phyloP scores from a whole-genome alignment of 768 basidiomycete species.

The Mycena indigotica region DNA sequence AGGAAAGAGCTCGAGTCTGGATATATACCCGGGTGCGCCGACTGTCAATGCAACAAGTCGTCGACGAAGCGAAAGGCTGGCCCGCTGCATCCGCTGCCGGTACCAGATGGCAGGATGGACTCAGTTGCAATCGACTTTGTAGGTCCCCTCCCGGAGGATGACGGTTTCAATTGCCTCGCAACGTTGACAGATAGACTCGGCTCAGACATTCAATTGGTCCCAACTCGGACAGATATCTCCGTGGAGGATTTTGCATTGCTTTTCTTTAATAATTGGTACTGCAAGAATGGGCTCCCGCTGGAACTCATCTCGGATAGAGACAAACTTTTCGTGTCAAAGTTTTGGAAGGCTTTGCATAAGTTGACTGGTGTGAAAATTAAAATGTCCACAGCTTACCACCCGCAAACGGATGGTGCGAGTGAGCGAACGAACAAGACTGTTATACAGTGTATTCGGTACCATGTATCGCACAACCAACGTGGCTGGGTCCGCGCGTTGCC shows the following conservation, averaged over 20 bases:
- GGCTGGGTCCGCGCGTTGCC: slow-evolving; percentile 26
- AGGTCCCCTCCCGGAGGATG: background rate
- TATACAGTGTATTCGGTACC: slow-evolving; percentile 23
- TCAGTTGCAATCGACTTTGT: slow-evolving; percentile 15
- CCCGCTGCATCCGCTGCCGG: slow-evolving; percentile 26
- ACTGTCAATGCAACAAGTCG: slow-evolving; percentile 37
- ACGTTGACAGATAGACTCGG: slow-evolving; percentile 6
- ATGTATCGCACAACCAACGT: slow-evolving; percentile 26
- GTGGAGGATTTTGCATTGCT: slow-evolving; percentile 15
- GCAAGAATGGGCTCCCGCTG: slow-evolving; percentile 29
- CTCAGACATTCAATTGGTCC: slow-evolving; percentile 12
- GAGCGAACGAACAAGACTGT: slow-evolving; percentile 32
- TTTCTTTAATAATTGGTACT: slow-evolving; percentile 27
- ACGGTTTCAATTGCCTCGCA: slow-evolving; percentile 20
- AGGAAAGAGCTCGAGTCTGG: slow-evolving; percentile 5
- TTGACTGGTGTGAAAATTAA: slow-evolving; percentile 1
- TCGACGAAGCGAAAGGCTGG: slow-evolving; percentile 17
- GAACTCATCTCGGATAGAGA: slow-evolving; percentile 33
- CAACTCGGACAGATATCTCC: slow-evolving; percentile 1
- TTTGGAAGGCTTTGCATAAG: slow-evolving; percentile 30
- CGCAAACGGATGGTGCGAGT: slow-evolving; percentile 31
- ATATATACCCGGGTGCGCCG: slow-evolving; percentile 28
- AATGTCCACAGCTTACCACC: slow-evolving; percentile 33
- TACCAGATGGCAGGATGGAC: slow-evolving; percentile 17
- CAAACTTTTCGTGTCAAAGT: slow-evolving; percentile 31